These are phyloP conservation scores for Entelexis paramagnoliae DNA, from an alignment of 1,139 yeast genomes.

Conservation along the genomic window DNA sequence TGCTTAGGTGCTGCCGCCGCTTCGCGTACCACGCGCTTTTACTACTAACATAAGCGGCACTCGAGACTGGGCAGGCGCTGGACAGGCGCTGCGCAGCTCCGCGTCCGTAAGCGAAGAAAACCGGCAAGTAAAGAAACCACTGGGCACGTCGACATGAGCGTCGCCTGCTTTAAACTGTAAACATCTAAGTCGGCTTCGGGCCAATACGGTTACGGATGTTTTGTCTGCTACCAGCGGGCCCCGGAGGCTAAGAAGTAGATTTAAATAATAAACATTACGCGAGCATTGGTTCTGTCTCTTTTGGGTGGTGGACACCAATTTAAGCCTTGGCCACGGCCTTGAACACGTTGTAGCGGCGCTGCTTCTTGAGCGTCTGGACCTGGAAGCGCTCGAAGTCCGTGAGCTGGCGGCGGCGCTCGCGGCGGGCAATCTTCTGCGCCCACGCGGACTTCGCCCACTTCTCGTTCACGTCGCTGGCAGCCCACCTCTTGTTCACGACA, in stretches of 20 bases:
- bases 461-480: slow-evolving; percentile 74
- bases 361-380: slow-evolving; percentile 93
- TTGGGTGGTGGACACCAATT: slow-evolving; percentile 22
- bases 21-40: no score
- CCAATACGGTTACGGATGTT: neutral
- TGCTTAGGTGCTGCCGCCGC: no score
- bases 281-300: slow-evolving; percentile 10
- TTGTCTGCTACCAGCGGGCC: slow-evolving; percentile 8
- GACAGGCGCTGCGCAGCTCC: no score
- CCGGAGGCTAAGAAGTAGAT: slow-evolving; percentile 10
- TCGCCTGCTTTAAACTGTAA: no score
- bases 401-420: slow-evolving; percentile 83
- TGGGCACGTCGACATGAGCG: no score
- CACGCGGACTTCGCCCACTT: slow-evolving; percentile 91
- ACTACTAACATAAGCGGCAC: no score
- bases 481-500: slow-evolving; percentile 85
- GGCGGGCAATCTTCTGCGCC: slow-evolving; percentile 97
- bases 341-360: slow-evolving; percentile 89
- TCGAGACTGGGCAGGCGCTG: no score
- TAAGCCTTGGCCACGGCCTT: slow-evolving; percentile 87
- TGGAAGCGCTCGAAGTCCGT: slow-evolving; percentile 99
- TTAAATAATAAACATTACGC: slow-evolving; percentile 21
- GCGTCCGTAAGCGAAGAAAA: no score
- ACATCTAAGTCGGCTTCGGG: neutral
- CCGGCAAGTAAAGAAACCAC: no score